A percentile compares a stretch with the other conserved stretches of the same genome.
These are phyloP conservation scores for Vaccinium myrtillus DNA, from an alignment of 148 eudicot species.

Conservation along the genomic window DNA sequence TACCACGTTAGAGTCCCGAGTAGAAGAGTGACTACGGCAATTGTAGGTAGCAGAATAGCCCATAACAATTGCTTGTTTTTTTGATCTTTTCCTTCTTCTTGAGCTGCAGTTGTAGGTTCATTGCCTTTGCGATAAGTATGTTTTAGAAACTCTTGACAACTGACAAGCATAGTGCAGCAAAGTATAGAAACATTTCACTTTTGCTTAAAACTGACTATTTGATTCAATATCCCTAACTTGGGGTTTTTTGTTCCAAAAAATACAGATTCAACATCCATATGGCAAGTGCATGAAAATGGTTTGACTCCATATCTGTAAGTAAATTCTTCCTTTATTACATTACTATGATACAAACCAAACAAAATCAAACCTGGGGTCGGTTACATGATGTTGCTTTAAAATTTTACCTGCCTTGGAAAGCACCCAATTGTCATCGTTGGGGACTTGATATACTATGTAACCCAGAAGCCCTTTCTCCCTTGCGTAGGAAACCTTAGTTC, in stretches of 20 bases:
- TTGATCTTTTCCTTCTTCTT: constrained; percentile 11
- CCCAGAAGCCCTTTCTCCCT: constrained; percentile 7
- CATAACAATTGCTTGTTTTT: background rate
- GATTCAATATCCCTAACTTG: no score
- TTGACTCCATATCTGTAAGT: no score
- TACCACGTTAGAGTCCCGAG: constrained; percentile 15
- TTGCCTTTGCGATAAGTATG: background rate
- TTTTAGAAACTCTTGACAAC: background rate
- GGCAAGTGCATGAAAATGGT: no score
- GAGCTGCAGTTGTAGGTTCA: constrained; percentile 14
- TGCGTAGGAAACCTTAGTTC: constrained; percentile 8
- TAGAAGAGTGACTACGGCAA: constrained; percentile 14
- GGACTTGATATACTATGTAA: constrained; percentile 11
- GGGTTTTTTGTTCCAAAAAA: no score
- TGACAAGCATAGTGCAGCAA: background rate
- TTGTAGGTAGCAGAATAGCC: constrained; percentile 26
- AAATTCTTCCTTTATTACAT: no score
- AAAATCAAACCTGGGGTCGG: background rate
- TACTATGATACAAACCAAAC: no score
- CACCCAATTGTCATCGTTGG: constrained; percentile 13
- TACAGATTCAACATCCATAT: no score
- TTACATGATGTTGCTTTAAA: background rate
- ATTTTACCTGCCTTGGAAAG: constrained; percentile 18
- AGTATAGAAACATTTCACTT: background rate
- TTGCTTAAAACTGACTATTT: background rate